A percentile compares a stretch with the other conserved stretches of the same genome.
phyloP scores from a whole-genome alignment of 306 rosid species.

The Dryas alaskensis region DNA sequence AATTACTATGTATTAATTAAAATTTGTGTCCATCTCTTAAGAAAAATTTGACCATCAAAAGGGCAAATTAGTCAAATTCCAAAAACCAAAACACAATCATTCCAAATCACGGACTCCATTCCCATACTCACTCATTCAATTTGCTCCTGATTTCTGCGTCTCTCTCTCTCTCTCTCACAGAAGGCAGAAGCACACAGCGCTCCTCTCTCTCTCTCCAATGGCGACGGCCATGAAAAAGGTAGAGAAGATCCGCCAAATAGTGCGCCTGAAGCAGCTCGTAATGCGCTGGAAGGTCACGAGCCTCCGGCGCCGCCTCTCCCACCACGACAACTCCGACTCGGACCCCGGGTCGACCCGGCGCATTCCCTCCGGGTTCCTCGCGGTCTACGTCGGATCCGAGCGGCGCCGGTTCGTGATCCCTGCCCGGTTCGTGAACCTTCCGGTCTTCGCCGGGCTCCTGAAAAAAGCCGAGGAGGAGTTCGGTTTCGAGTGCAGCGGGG shows the following conservation, averaged over 20 bases:
- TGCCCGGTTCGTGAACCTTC: conserved; percentile 46
- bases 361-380: conserved; percentile 35
- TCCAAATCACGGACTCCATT: background rate
- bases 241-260: conserved; percentile 53
- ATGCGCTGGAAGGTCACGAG: conserved; percentile 29
- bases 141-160: background rate
- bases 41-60: background rate
- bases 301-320: conserved; percentile 16
- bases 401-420: conserved; percentile 46
- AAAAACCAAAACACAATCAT: background rate
- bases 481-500: conserved; percentile 28
- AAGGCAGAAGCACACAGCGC: background rate
- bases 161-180: background rate
- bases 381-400: conserved; percentile 45
- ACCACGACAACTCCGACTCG: background rate
- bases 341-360: conserved; percentile 1
- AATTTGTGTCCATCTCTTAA: no score
- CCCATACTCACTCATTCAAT: background rate
- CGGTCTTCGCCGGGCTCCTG: conserved; percentile 35
- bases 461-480: conserved; percentile 46
- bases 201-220: conserved; percentile 18
- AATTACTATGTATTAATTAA: no score
- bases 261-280: conserved; percentile 29
- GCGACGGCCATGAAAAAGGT: conserved; percentile 33
- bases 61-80: conserved; percentile 10